Evolutionary conservation across 176 grass and related monocot genomes (phyloP).

Genomic region (Carex myosuroides): DNA sequence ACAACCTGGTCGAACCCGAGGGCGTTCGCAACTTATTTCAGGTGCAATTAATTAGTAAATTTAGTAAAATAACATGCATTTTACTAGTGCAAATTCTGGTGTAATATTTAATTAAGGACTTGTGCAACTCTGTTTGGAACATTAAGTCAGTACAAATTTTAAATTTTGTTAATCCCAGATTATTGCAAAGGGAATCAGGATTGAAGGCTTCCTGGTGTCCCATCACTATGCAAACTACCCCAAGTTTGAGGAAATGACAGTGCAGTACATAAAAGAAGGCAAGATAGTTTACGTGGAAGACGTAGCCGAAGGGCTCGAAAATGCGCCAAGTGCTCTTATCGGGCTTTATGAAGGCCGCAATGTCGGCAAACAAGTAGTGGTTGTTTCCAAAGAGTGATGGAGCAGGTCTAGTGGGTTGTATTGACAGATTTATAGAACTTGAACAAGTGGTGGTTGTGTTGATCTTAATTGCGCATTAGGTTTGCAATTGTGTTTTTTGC

Average conservation of each 20-base stretch:
- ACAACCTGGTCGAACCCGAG: slow-evolving; percentile 44
- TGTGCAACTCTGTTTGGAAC: too few relatives aligned
- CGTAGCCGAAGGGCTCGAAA: slow-evolving; percentile 43
- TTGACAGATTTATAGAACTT: background rate
- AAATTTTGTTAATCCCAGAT: background rate
- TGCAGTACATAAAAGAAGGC: slow-evolving; percentile 36
- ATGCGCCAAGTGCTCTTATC: slow-evolving; percentile 39
- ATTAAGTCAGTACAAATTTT: too few relatives aligned
- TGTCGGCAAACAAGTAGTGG: slow-evolving; percentile 67
- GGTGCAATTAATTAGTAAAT: background rate
- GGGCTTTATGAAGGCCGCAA: slow-evolving; percentile 50
- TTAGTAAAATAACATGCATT: background rate
- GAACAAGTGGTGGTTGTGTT: too few relatives aligned
- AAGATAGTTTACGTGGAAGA: slow-evolving; percentile 47
- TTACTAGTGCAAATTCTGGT: background rate
- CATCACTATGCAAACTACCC: slow-evolving; percentile 47
- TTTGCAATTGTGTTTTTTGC: too few relatives aligned
- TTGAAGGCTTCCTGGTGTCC: slow-evolving; percentile 46
- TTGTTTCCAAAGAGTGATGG: slow-evolving; percentile 29
- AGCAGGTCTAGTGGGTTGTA: background rate
- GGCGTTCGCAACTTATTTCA: slow-evolving; percentile 34
- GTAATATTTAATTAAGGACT: background rate
- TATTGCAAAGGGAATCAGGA: slow-evolving; percentile 26
- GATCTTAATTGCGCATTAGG: too few relatives aligned
- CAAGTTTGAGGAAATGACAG: slow-evolving; percentile 32